Evolutionary conservation across 164 flowering plant species (phyloP).

Genomic region (Chloranthus sessilifolius): DNA sequence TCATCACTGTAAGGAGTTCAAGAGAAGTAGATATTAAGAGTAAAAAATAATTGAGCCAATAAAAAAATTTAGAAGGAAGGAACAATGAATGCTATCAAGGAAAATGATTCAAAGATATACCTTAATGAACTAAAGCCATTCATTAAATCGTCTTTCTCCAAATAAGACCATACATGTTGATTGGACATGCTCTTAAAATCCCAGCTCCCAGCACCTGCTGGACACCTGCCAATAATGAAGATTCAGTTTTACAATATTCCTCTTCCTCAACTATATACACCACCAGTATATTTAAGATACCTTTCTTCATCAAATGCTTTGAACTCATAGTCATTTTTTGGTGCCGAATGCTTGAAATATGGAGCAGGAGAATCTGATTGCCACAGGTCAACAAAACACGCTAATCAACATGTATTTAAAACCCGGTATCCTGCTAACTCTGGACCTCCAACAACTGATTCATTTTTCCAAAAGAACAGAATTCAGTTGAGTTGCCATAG

Average conservation of each 20-base stretch:
- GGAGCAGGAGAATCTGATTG: conserved; percentile 30
- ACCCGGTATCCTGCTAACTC: no score
- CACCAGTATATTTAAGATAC: conserved; percentile 22
- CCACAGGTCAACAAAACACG: conserved; percentile 16
- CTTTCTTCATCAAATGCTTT: conserved; percentile 21
- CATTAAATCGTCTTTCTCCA: conserved; percentile 31
- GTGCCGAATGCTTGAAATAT: conserved; percentile 15
- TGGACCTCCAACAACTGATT: no score
- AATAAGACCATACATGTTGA: conserved; percentile 28
- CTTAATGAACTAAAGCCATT: conserved; percentile 44
- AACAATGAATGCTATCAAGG: neutral
- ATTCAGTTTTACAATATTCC: conserved; percentile 3
- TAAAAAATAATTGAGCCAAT: neutral
- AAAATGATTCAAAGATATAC: conserved; percentile 21
- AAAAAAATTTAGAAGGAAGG: neutral
- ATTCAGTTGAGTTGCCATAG: no score
- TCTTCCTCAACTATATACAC: neutral
- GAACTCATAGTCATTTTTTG: conserved; percentile 22
- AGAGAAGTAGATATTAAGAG: conserved; percentile 6
- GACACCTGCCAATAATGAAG: conserved; percentile 24
- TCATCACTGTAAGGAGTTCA: conserved; percentile 50
- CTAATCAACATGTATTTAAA: no score
- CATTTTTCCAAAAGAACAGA: no score
- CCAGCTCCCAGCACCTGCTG: conserved; percentile 14
- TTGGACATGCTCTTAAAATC: conserved; percentile 14